These are phyloP conservation scores for Chondrus crispus DNA, from an alignment of 23 red algal genomes.

Conservation along the genomic window DNA sequence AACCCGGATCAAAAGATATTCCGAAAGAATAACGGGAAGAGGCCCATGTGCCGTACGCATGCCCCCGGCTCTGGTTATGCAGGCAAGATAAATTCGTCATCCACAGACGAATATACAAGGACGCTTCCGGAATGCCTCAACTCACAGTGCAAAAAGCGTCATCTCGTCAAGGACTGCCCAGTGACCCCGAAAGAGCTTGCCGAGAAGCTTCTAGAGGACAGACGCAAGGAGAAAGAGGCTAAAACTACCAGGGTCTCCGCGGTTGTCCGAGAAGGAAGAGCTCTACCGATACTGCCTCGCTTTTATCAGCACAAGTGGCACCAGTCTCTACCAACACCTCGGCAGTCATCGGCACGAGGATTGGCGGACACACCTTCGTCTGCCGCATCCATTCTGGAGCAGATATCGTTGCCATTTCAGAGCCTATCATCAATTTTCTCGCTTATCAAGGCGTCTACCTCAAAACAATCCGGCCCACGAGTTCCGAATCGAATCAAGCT, in stretches of 20 bases:
- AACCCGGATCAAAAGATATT: background rate
- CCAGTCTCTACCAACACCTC: no score
- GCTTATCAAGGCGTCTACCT: background rate
- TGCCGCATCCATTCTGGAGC: constrained; percentile 3
- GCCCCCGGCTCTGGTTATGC: background rate
- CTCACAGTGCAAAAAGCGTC: background rate
- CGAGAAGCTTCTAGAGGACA: constrained; percentile 9
- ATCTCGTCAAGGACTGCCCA: background rate
- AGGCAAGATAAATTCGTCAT: background rate
- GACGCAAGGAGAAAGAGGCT: background rate
- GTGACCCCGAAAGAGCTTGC: background rate
- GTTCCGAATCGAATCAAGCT: background rate
- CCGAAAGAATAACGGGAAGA: background rate
- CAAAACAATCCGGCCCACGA: background rate
- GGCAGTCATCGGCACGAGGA: no score
- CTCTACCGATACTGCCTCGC: no score
- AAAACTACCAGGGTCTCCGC: background rate
- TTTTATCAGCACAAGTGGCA: no score
- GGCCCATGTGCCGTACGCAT: background rate
- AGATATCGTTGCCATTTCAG: background rate
- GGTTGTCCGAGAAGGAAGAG: no score
- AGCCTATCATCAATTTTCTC: background rate
- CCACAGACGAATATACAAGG: background rate
- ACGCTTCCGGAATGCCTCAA: background rate
- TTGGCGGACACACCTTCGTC: background rate